A percentile compares a stretch with the other conserved stretches of the same genome.
phyloP scores from a whole-genome alignment of 495 filamentous ascomycete species.

The Talaromyces liani region DNA sequence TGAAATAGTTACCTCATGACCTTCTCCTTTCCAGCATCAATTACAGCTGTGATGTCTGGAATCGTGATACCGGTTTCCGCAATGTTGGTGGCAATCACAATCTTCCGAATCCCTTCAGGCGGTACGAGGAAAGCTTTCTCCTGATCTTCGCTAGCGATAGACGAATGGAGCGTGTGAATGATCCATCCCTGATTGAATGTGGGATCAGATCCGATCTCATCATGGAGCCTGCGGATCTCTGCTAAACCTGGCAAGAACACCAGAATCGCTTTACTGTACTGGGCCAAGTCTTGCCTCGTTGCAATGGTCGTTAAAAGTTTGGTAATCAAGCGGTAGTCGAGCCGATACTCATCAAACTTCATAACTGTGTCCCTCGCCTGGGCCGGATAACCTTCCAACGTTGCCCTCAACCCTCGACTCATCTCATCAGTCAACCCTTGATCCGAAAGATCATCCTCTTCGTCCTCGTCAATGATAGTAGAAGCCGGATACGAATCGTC shows the following conservation, averaged over 20 bases:
- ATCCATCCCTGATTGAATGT: slow-evolving; percentile 65
- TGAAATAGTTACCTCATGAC: slow-evolving; percentile 60
- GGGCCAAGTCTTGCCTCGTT: slow-evolving; percentile 49
- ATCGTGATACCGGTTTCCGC: slow-evolving; percentile 97
- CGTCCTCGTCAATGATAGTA: slow-evolving; percentile 31
- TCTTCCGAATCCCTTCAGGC: slow-evolving; percentile 73
- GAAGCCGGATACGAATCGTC: slow-evolving; percentile 44
- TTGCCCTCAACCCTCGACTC: slow-evolving; percentile 19
- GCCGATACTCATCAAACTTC: slow-evolving; percentile 76
- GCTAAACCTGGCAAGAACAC: slow-evolving; percentile 93
- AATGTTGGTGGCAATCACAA: slow-evolving; percentile 93
- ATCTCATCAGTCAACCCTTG: slow-evolving; percentile 25
- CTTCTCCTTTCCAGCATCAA: slow-evolving; percentile 91
- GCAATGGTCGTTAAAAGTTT: slow-evolving; percentile 67
- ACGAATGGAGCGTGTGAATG: slow-evolving; percentile 83
- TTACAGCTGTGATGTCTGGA: slow-evolving; percentile 89
- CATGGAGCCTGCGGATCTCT: slow-evolving; percentile 83
- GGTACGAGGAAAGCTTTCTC: slow-evolving; percentile 84
- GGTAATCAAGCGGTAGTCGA: slow-evolving; percentile 77
- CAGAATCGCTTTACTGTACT: slow-evolving; percentile 82
- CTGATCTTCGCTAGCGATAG: slow-evolving; percentile 93
- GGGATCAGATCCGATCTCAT: slow-evolving; percentile 65
- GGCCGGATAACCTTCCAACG: slow-evolving; percentile 62
- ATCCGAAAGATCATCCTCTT: slow-evolving; percentile 41
- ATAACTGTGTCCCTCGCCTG: slow-evolving; percentile 65